A percentile compares a stretch with the other conserved stretches of the same genome.
Evolutionary conservation across 805 yeast genomes (phyloP).

Genomic region (Torulaspora gathmanii): DNA sequence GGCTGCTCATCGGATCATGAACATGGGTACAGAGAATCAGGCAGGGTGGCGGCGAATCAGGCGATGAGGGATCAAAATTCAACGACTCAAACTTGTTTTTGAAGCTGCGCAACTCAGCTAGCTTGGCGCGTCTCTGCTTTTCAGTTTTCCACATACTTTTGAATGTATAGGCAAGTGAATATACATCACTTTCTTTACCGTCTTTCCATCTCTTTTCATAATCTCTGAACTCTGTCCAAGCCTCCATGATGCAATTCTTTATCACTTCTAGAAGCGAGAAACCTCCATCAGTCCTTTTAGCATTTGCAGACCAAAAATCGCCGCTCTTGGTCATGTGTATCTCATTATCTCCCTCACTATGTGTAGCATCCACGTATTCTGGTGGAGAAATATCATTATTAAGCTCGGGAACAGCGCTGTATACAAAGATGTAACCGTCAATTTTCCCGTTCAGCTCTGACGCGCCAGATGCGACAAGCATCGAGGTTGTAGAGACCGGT

Average conservation of each 20-base stretch:
- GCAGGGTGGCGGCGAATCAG: constrained; percentile 57
- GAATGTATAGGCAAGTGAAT: constrained; percentile 53
- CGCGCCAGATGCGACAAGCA: constrained; percentile 74
- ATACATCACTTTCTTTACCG: constrained; percentile 65
- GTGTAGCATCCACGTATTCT: constrained; percentile 39
- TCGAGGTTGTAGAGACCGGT: constrained; percentile 60
- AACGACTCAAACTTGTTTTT: constrained; percentile 33
- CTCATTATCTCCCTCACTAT: not conserved
- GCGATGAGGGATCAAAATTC: constrained; percentile 36
- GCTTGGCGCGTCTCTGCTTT: constrained; percentile 32
- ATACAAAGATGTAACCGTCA: constrained; percentile 69
- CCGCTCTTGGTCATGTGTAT: constrained; percentile 8
- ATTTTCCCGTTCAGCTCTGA: constrained; percentile 69
- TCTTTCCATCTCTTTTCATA: constrained; percentile 54
- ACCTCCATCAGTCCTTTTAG: constrained; percentile 27
- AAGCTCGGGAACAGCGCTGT: constrained; percentile 60
- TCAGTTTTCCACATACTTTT: constrained; percentile 53
- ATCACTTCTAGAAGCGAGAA: constrained; percentile 39
- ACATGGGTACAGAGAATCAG: constrained; percentile 62
- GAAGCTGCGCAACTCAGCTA: constrained; percentile 32
- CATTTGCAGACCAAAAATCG: constrained; percentile 13
- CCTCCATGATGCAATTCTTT: constrained; percentile 57
- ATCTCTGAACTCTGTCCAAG: constrained; percentile 63
- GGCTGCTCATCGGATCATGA: constrained; percentile 54
- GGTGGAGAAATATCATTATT: constrained; percentile 47